Base-by-base conservation (phyloP, 352 stramenopile species). In the Phytophthora lateralis region DNA sequence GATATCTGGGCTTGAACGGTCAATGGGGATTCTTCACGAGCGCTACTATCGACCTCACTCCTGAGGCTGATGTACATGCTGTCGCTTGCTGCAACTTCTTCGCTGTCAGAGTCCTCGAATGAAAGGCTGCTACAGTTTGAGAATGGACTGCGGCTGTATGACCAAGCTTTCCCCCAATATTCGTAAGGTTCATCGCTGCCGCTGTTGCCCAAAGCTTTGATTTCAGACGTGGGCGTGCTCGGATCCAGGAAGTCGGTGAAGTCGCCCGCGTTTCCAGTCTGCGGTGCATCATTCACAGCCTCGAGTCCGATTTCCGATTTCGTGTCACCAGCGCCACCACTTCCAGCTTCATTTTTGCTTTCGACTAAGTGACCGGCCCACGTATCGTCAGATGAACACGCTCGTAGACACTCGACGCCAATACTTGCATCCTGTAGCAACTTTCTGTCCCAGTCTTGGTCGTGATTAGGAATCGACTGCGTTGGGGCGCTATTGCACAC, bases 211-310 rank as follows among this genome's bases (percentile, higher is more conserved):
- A 39, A 9, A 14, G 4, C 9, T 18, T 11, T 26, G 32, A 21
- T 52, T 21, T 3, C 29, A 5, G 45, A 58, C 15, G 52, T 32
- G 12, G 56, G 44, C 8, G 46, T 58, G 20, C 30, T 27, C 27
- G 30, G 27, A 38, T 64, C 56, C 27, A 64, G 24, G 37, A 52
- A 64, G 30, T 64, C 56, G 11, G 37, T 50, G 38, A 64, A 57
- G 32, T 58, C 46, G 12, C 56, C 46, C 43, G 38, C 46, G 15
- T 34, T 34, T 58, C 29, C 38, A 18, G 6, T 56, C 46, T 6
- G 9, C 7, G 27, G 11, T 32, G 27, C 27, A 11, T 4, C 32
- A 11, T 38, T 38, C 11, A 38, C 11, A 38, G 14, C 27, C 17
- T 38, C 32, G 32, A 38, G 11, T 17, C 32, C 32, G 11, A 11